Evolutionary conservation across 2,329 filamentous ascomycete genomes (phyloP), one percentile per base, ranked within the genome.

Genomic region (Verticillium zaregamsianum): DNA sequence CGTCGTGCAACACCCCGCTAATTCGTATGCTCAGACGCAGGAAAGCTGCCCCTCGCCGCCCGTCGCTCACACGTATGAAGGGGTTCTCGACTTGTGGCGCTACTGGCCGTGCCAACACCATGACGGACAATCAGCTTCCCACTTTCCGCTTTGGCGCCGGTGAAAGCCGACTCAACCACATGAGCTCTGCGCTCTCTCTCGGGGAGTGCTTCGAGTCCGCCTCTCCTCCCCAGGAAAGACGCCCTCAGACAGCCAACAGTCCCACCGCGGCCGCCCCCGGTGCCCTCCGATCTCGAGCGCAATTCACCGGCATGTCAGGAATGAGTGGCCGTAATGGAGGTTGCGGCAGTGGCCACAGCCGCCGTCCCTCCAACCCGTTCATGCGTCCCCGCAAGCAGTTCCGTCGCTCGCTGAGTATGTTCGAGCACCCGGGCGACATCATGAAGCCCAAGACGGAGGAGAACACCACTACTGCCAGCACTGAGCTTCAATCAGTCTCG

Each of bases 361-460:
- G 93, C 66, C 92, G 93, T 67, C 83, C 80, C 64, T 90, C 85
- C 57, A 93, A 88, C 74, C 90, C 85, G 61, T 86, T 90, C 67
- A 80, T 87, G 69, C 87, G 92, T 64, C 91, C 91, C 55, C 86
- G 93, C 67, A 96, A 96, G 72, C 91, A 95, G 74, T 94, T 94
- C 71, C 89, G 95, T 64, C 88, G 95, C 67, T 96, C 94, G 28
- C 80, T 97, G 71, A 98, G 95, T 83, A 99, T 99, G 95, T 99
- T 96, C 77, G 94, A 98, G 78, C 88, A 90, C 73, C 90, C 93
- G 3, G 90, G 86, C 67, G 95, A 98, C 72, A 83, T 97, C 61
- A 90, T 96, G 80, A 92, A 92, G 77, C 82, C 88, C 61, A 92
- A 93, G 74, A 80, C 72, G 2, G 75, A 89, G 66, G 85, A 87